phyloP scores from a whole-genome alignment of 495 filamentous ascomycete species.

The Lineolata rhizophorae region DNA sequence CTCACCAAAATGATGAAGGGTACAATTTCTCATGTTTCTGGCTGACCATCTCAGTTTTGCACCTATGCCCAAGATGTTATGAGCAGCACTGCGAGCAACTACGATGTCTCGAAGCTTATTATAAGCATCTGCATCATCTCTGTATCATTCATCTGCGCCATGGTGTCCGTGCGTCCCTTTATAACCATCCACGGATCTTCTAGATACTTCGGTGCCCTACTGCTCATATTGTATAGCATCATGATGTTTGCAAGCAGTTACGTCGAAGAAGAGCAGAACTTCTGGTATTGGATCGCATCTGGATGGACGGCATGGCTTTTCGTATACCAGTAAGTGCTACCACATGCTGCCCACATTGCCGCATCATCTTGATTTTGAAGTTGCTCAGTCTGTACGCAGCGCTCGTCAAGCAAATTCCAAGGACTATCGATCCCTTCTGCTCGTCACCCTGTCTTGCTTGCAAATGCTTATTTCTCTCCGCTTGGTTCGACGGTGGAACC shows the following conservation, averaged over 20 bases:
- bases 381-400: too few relatives aligned
- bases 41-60: too few relatives aligned
- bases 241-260: slow-evolving; percentile 98
- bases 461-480: slow-evolving; percentile 24
- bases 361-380: too few relatives aligned
- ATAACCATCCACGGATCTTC: too few relatives aligned
- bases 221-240: slow-evolving; percentile 38
- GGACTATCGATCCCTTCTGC: too few relatives aligned
- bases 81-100: slow-evolving; percentile 79
- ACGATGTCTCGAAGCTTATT: slow-evolving; percentile 41
- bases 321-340: slow-evolving; percentile 3
- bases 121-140: too few relatives aligned
- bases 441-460: not conserved
- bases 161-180: too few relatives aligned
- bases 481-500: slow-evolving; percentile 65
- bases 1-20: too few relatives aligned
- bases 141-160: too few relatives aligned
- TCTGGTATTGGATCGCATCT: slow-evolving; percentile 84
- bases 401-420: too few relatives aligned
- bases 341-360: not conserved
- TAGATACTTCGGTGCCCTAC: too few relatives aligned
- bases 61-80: slow-evolving; percentile 48
- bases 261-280: slow-evolving; percentile 94
- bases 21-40: too few relatives aligned
- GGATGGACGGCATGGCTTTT: slow-evolving; percentile 38